Evolutionary conservation across 176 grass and related monocot species (phyloP), one percentile per base, ranked within the genome.

Genomic region (Poa annua): DNA sequence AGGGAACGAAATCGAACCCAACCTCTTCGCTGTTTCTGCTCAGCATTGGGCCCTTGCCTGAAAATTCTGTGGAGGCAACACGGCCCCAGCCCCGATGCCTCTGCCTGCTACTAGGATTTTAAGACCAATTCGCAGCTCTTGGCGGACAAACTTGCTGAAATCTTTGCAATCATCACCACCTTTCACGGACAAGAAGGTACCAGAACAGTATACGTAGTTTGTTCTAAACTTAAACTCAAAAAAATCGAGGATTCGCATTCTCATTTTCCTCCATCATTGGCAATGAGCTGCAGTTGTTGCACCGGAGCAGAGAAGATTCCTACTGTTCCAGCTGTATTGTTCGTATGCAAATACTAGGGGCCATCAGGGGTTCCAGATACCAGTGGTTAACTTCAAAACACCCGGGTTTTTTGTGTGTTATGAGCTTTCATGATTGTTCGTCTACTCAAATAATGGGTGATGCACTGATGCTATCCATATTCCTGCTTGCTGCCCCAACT

Each of bases 251-350:
- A 85, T 66, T 33, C 33, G 32, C 70, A 53, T 63, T 85, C 63
- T 77, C 19, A 26, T 16, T 53, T 49, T 16, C 66, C 61, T 24
- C 11, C 4, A 56, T 76, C 64, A 56, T 82, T 86, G 51, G 78
- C 42, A 62, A 64, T 35, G 83, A 71, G 71, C 19, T 77, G 82
- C 70, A 8, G 83, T 29, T 25, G 59, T 72, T 81, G 71, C 42
- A 44, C 16, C 51, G 19, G 57, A 56, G 85, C 78, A 63, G 52
- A 81, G 82, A 85, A 76, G 87, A 89, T 85, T 81, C 82, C 41
- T 71, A 36, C 42, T 4, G 17, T 33, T 82, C 24, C 24, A 59
- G 51, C 11, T 60, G 35, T 64, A 80, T 59, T 50, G 76, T 88
- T 75, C 13, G 14, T 19, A 61, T 62, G 61, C 41, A 24, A 61